phyloP scores from a whole-genome alignment of 2,329 filamentous ascomycete genomes.

The Didymella lethalis region DNA sequence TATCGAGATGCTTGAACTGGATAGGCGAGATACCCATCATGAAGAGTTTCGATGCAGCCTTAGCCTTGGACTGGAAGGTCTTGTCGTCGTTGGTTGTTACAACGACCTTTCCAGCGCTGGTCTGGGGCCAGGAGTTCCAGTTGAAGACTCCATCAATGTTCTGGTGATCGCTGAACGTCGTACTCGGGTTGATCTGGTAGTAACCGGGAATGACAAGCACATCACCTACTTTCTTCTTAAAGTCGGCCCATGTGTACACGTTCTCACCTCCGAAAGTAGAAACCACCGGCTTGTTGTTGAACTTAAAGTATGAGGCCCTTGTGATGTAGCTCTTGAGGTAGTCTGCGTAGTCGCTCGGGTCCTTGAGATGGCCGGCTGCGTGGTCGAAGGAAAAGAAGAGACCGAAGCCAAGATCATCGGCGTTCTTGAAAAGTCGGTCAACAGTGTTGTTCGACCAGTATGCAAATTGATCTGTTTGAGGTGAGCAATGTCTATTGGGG shows the following conservation, averaged over 20 bases:
- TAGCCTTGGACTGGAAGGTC: slow-evolving; percentile 40
- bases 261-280: slow-evolving; percentile 45
- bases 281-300: slow-evolving; percentile 41
- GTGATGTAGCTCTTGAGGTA: slow-evolving; percentile 36
- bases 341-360: slow-evolving; percentile 37
- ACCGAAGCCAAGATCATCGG: slow-evolving; percentile 40
- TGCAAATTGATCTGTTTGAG: slow-evolving; percentile 18
- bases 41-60: slow-evolving; percentile 46
- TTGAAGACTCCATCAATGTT: slow-evolving; percentile 49
- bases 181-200: slow-evolving; percentile 21
- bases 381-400: slow-evolving; percentile 53
- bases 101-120: slow-evolving; percentile 28
- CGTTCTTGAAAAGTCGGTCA: slow-evolving; percentile 41
- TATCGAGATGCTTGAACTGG: slow-evolving; percentile 51
- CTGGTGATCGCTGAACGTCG: slow-evolving; percentile 34
- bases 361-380: slow-evolving; percentile 28
- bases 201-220: slow-evolving; percentile 37
- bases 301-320: slow-evolving; percentile 39
- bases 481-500: background rate
- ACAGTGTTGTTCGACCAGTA: slow-evolving; percentile 42
- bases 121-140: slow-evolving; percentile 51
- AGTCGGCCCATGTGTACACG: slow-evolving; percentile 29
- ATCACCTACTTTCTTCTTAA: slow-evolving; percentile 39
- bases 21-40: slow-evolving; percentile 47
- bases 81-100: slow-evolving; percentile 43